phyloP scores from a whole-genome alignment of 805 yeast species.

The Nakazawaea pomicola region DNA sequence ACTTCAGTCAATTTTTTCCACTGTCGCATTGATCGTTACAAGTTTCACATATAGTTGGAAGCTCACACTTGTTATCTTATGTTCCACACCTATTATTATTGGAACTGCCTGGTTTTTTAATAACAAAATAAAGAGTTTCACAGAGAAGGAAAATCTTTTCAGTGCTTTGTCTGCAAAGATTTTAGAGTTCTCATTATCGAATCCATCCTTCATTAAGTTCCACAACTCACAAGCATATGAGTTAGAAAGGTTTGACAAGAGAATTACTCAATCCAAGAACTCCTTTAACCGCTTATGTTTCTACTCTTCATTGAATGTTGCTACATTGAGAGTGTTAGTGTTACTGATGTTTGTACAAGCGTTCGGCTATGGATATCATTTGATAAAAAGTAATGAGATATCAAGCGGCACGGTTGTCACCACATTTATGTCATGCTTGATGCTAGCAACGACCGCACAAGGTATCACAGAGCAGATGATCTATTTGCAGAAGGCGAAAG shows the following conservation, averaged over 20 bases:
- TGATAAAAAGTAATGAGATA: conserved; percentile 48
- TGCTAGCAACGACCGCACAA: conserved; percentile 59
- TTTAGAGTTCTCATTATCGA: conserved; percentile 64
- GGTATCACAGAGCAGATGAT: conserved; percentile 53
- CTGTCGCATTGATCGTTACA: conserved; percentile 50
- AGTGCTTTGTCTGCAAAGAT: conserved; percentile 54
- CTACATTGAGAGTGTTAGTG: conserved; percentile 50
- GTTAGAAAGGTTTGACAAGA: conserved; percentile 30
- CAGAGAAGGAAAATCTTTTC: conserved; percentile 50
- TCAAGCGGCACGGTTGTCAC: conserved; percentile 66
- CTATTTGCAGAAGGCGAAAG: conserved; percentile 64
- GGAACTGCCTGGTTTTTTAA: conserved; percentile 46
- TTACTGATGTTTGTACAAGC: conserved; percentile 84
- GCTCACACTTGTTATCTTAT: conserved; percentile 71
- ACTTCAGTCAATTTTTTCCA: conserved; percentile 47
- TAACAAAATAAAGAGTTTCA: conserved; percentile 39
- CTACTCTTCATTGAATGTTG: conserved; percentile 49
- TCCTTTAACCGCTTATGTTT: conserved; percentile 41
- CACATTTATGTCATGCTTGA: conserved; percentile 76
- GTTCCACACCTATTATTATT: conserved; percentile 66
- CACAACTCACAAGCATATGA: conserved; percentile 57
- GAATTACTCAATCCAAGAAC: conserved; percentile 26
- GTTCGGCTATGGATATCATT: conserved; percentile 81
- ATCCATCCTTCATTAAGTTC: conserved; percentile 56
- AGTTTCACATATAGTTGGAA: conserved; percentile 83